Base-by-base conservation (phyloP, 2,329 filamentous ascomycete genomes). In the Fusarium hainanense region DNA sequence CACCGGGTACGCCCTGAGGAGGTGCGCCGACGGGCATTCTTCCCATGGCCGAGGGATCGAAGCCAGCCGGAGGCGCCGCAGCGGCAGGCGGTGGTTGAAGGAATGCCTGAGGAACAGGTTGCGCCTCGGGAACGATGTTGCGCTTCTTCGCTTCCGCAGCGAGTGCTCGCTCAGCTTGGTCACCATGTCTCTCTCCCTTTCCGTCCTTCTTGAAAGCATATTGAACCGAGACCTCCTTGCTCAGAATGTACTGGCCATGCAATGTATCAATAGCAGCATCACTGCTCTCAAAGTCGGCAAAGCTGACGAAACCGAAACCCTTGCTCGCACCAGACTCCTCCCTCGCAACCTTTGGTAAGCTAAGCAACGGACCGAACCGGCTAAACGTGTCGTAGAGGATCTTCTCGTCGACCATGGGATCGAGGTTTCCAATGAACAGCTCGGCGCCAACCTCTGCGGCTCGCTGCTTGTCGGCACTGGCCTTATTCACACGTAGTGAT, bases 201-300 rank as follows among this genome's bases (percentile, higher is more conserved):
- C 96, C 96, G 77, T 99, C 96, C 82, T 98, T 98, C 86, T 99
- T 99, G 87, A 97, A 98, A 41, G 96, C 96, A 80, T 98, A 99
- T 81, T 98, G 95, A 46, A 99, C 96, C 4, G 92, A 93, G 74
- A 98, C 92, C 80, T 97, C 93, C 83, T 97, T 97, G 85, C 96
- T 97, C 85, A 97, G 94, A 65, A 99, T 89, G 81, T 96, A 98
- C 82, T 98, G 94, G 54, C 93, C 93, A 79, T 97, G 92, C 92
- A 99, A 94, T 79, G 95, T 96, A 71, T 90, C 87, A 68, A 97
- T 93, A 43, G 96, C 94, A 67, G 93, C 91, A 77, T 99, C 96
- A 13, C 93, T 96, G 73, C 93, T 92, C 77, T 98, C 96, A 78
- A 99, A 99, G 77, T 93, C 92, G 78, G 90, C 90, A 76, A 94